Conservation (phyloP, 495 filamentous ascomycete species). For the Rusavskia elegans region DNA sequence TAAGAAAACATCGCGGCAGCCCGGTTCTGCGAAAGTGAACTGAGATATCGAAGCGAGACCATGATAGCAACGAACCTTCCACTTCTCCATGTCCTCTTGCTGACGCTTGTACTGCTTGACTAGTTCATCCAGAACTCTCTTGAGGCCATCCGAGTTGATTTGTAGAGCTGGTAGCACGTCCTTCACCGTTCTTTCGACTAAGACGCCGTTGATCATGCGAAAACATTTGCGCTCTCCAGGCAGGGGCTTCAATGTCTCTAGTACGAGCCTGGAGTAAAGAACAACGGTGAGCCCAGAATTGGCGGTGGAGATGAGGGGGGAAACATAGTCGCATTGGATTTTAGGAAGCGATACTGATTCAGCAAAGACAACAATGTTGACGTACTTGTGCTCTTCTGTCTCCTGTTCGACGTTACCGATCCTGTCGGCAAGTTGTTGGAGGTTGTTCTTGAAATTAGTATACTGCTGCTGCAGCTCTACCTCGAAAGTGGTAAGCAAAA, state of each 20-base stretch:
- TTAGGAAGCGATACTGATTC: too few species aligned
- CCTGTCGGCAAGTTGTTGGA: slow-evolving; percentile 87
- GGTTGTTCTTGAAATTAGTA: slow-evolving; percentile 84
- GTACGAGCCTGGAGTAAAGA: slow-evolving; percentile 54
- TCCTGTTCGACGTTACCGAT: slow-evolving; percentile 96
- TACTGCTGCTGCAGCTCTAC: slow-evolving; percentile 89
- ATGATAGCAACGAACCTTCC: slow-evolving; percentile 61
- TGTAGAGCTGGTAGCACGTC: slow-evolving; percentile 81
- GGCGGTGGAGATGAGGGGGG: not conserved
- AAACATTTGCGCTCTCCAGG: slow-evolving; percentile 86
- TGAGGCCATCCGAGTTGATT: slow-evolving; percentile 90
- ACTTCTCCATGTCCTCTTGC: slow-evolving; percentile 89
- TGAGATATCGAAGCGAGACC: not conserved
- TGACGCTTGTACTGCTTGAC: slow-evolving; percentile 94
- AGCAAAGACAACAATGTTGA: not conserved
- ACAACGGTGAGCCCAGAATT: not conserved
- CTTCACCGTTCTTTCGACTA: slow-evolving; percentile 83
- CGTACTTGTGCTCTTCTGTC: slow-evolving; percentile 90
- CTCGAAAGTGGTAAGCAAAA: slow-evolving; percentile 1
- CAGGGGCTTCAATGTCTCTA: slow-evolving; percentile 81
- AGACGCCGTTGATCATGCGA: slow-evolving; percentile 93
- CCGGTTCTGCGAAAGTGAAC: not conserved
- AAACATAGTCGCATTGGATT: too few species aligned
- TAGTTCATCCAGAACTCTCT: slow-evolving; percentile 88
- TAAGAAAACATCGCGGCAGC: too few species aligned